A percentile compares a stretch with the other conserved stretches of the same genome.
Conservation (phyloP, 495 filamentous ascomycete species). For the Schizothecium vesticola region DNA sequence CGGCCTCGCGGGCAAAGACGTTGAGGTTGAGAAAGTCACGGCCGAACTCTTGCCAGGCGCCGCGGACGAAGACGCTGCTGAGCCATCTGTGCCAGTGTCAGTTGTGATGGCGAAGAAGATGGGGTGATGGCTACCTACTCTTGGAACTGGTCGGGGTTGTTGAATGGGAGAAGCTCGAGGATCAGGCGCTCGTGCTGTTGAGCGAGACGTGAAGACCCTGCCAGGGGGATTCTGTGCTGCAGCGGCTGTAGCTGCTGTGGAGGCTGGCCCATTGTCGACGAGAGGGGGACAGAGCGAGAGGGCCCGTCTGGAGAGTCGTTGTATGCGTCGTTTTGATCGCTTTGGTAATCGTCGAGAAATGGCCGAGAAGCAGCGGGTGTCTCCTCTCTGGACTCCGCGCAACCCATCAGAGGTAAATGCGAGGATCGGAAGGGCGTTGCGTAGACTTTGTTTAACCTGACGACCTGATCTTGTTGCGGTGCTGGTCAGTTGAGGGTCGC, state of each 20-base stretch:
- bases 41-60: conserved; percentile 27
- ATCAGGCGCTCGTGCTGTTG: conserved; percentile 30
- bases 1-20: conserved; percentile 19
- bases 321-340: not conserved
- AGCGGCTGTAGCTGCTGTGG: not conserved
- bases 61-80: conserved; percentile 22
- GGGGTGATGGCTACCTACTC: conserved; percentile 11
- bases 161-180: conserved; percentile 30
- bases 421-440: not conserved
- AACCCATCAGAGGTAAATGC: conserved; percentile 9
- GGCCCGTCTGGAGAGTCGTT: not conserved
- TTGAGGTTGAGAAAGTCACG: conserved; percentile 23
- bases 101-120: not conserved
- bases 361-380: conserved; percentile 6
- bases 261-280: conserved; percentile 17
- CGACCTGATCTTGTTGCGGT: not conserved
- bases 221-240: not conserved
- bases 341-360: not conserved
- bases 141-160: conserved; percentile 23
- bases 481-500: not conserved
- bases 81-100: conserved; percentile 17
- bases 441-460: not conserved
- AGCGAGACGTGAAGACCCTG: conserved; percentile 5
- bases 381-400: conserved; percentile 16
- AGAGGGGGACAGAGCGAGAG: not conserved